phyloP scores from a whole-genome alignment of 2,329 filamentous ascomycete genomes.

The Triangularia verruculosa region DNA sequence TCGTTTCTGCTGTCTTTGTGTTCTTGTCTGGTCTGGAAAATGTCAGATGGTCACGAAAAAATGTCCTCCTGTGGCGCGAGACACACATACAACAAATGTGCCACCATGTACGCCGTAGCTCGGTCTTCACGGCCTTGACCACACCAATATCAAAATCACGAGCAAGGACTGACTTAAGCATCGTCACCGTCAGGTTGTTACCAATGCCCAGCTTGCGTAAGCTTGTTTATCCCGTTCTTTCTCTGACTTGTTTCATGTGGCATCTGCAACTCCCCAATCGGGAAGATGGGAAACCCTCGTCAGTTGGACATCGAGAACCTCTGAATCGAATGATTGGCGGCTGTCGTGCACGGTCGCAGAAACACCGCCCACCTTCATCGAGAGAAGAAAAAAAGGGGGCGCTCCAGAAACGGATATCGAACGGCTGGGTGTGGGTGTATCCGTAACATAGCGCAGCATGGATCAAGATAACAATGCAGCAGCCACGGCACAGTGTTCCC shows the following conservation, averaged over 20 bases:
- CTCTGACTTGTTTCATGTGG: conserved; percentile 8
- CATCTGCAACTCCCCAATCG: conserved; percentile 1
- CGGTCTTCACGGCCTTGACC: background rate
- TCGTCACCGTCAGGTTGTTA: background rate
- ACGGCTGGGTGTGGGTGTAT: conserved; percentile 1
- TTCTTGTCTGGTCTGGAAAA: background rate
- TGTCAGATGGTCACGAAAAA: background rate
- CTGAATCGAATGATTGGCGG: background rate
- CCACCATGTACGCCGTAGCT: background rate
- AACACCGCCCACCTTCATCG: background rate
- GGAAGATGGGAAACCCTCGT: background rate
- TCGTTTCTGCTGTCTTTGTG: too few relatives aligned
- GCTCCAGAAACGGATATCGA: background rate
- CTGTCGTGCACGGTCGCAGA: background rate
- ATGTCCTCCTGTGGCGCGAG: background rate
- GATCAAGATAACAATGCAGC: conserved; percentile 3
- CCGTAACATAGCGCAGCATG: background rate
- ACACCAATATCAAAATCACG: background rate
- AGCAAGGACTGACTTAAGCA: background rate
- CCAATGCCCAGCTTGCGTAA: background rate
- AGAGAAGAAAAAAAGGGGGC: background rate
- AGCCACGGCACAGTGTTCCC: conserved; percentile 5
- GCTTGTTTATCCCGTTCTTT: background rate
- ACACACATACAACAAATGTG: background rate
- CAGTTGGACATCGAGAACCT: conserved; percentile 2